Evolutionary conservation across 2,329 filamentous ascomycete genomes (phyloP), one percentile per base, ranked within the genome.

Genomic region (Colletotrichum trifolii): DNA sequence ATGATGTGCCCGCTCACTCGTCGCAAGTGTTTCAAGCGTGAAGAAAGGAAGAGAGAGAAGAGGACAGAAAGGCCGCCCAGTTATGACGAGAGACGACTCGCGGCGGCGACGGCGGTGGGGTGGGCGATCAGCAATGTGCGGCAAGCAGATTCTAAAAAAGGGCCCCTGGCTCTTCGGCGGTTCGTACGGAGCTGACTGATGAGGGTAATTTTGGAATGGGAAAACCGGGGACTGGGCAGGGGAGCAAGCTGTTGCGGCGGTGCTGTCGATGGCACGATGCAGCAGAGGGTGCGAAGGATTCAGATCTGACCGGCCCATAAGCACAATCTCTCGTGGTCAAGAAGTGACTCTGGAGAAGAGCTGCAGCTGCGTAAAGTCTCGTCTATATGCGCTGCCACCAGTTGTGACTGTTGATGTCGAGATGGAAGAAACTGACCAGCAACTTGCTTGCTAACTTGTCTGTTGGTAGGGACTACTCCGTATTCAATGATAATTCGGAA

Each of bases 111-210:
- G 34, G 57, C 38, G 50, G 49, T 13, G 7, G n/a, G 33, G 52
- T 17, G 39, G 55, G 58, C n/a, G 58, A 62, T 52, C 42, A 47
- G 47, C 52, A n/a, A n/a, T 47, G 36, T 50, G 25, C 4, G 25
- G 25, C 25, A 25, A 1, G 25, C 25, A 25, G 25, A 25, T 25
- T 5, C 25, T 25, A 25, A 25, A 25, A 42, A 54, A 52, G 48
- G 33, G 38, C 35, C 33, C 42, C 40, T 40, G 38, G 25, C 25
- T 25, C 3, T 33, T 25, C 13, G 25, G 35, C 46, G 25, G 46
- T 54, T 60, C 49, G 48, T 45, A 54, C 55, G 60, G 55, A 38
- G 49, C 48, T 12, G 42, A 56, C 54, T 49, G 48, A 17, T 48
- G 45, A 38, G 48, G 54, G 54, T 45, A 57, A 39, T 25, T 25